Conservation (phyloP, 2,329 filamentous ascomycete genomes). For the Sordariomycetes sp. region DNA sequence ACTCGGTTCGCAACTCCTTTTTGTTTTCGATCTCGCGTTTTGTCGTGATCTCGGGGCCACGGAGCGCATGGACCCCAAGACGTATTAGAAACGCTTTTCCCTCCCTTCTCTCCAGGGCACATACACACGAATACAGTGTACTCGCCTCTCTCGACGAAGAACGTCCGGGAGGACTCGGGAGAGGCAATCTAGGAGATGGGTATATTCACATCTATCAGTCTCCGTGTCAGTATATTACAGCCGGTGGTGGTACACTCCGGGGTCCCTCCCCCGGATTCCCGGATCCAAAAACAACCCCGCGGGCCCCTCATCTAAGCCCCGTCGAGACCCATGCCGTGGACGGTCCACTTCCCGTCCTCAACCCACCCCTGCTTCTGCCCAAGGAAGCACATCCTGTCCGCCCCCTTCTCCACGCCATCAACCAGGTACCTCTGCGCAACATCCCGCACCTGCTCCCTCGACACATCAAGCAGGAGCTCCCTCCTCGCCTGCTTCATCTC, state of each 20-base stretch:
- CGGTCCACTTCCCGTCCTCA: constrained; percentile 58
- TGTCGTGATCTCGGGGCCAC: constrained; percentile 47
- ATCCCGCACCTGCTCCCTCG: constrained; percentile 61
- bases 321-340: constrained; percentile 60
- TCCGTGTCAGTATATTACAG: background rate
- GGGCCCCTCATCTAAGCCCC: constrained; percentile 17
- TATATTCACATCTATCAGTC: constrained; percentile 5
- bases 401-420: constrained; percentile 42
- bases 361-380: constrained; percentile 76
- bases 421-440: constrained; percentile 76
- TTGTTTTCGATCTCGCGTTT: constrained; percentile 40
- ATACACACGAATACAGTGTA: constrained; percentile 7
- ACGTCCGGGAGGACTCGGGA: background rate
- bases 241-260: background rate
- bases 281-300: background rate
- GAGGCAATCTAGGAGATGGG: background rate
- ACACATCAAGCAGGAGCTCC: constrained; percentile 78
- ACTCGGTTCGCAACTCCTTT: background rate
- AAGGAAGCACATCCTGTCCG: constrained; percentile 58
- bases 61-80: constrained; percentile 31
- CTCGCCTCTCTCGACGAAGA: constrained; percentile 7
- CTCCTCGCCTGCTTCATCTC: constrained; percentile 80
- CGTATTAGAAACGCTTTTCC: constrained; percentile 48
- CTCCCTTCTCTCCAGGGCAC: background rate
- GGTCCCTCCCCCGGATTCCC: background rate